Base-by-base conservation (phyloP, 495 filamentous ascomycete species). In the Penicillium ochrochloron region DNA sequence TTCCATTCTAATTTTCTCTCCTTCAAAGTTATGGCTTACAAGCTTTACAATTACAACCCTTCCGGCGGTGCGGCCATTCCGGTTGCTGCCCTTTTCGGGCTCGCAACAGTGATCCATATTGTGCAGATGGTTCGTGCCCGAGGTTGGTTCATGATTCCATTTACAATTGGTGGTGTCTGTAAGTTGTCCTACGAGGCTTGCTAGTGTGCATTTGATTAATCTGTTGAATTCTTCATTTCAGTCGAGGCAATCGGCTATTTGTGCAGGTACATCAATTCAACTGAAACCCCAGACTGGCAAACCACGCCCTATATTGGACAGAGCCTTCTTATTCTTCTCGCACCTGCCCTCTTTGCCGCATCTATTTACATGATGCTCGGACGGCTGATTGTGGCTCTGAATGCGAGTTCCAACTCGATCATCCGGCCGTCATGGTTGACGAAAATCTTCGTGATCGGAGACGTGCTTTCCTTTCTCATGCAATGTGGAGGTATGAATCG, bases 301-400 rank as follows among this genome's bases (percentile, higher is more conserved):
- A 61, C 63, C 2, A 64, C 52, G 11, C 77, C 80, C 7, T 85
- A 80, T 59, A 69, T 81, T 29, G 68, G 42, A 48, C 80, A 84
- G 66, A 71, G 72, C 5, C 39, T 81, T 15, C 70, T 82, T n/a
- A 71, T 83, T 15, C 74, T 84, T 3, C 54, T 84, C 15, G 77
- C 80, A 1, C 82, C 82, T 8, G 79, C 78, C 6, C 65, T 84
- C 23, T 80, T 79, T 57, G 81, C 83, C 0, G 83, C 83, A 3
- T 84, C 83, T 0, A 80, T 86, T 17, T 86, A 85, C 71, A 86
- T 85, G 82, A 74, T 81, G 33, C 79, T 86, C 17, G 84, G 78
- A 0, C 77, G 83, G 4, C 41, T 85, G 12, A 81, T 85, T 41
- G 63, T 61, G 2, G 63, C 75, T n/a, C 67, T 80, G 2, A 70